Conservation (phyloP, 2,329 filamentous ascomycete species). For the Tolypocladium tundrense region DNA sequence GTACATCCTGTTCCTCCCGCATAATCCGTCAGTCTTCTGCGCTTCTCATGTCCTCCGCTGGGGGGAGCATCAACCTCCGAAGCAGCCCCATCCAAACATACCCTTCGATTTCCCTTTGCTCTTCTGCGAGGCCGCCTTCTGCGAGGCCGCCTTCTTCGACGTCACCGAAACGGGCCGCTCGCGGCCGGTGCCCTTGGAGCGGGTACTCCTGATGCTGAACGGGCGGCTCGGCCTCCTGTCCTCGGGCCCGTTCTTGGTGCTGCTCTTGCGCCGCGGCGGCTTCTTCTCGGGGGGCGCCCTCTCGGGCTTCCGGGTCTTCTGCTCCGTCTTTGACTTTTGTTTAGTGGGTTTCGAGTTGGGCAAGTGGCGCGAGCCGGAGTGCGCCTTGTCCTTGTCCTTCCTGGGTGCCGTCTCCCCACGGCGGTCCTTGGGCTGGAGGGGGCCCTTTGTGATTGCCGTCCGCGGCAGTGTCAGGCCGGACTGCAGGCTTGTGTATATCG, state of each 20-base stretch:
- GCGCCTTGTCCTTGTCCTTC: not conserved
- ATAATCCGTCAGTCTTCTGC: not conserved
- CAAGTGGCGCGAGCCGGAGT: not conserved
- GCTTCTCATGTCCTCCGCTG: not conserved
- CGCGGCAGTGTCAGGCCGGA: not conserved
- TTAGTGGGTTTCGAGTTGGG: not conserved
- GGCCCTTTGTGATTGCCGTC: not conserved
- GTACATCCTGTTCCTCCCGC: not conserved
- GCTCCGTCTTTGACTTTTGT: not conserved
- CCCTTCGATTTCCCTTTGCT: not conserved
- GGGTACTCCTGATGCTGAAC: not conserved
- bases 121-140: not conserved
- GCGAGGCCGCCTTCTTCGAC: not conserved
- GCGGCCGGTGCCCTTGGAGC: not conserved
- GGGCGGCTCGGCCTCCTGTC: not conserved
- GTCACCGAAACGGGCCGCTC: not conserved
- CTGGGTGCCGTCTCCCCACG: not conserved
- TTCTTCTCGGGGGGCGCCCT: not conserved
- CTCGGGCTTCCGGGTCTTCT: not conserved
- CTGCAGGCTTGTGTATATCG: not conserved
- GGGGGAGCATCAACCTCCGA: not conserved
- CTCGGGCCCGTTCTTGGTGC: not conserved
- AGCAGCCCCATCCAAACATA: not conserved
- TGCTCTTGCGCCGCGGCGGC: not conserved
- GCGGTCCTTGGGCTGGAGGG: not conserved